Conservation (phyloP, 805 yeast species). For the Blastobotrys peoriensis region DNA sequence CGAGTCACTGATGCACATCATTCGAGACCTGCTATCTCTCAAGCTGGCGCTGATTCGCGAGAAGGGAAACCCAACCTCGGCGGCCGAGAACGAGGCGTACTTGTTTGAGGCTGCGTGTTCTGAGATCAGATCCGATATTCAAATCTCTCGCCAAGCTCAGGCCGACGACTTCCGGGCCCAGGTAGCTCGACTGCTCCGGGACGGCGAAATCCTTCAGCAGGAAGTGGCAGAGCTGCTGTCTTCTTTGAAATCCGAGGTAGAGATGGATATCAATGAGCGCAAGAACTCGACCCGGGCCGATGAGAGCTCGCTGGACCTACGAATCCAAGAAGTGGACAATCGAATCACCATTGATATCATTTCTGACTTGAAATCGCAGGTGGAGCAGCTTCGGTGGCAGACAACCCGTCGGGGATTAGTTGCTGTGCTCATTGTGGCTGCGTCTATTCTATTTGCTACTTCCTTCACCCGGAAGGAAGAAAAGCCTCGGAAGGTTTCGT, state of each 20-base stretch:
- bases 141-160: constrained; percentile 63
- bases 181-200: constrained; percentile 64
- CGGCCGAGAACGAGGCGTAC: constrained; percentile 81
- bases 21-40: constrained; percentile 32
- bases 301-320: constrained; percentile 59
- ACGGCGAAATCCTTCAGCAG: constrained; percentile 66
- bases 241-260: constrained; percentile 65
- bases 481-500: constrained; percentile 18
- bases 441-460: constrained; percentile 52
- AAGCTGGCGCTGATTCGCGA: constrained; percentile 31
- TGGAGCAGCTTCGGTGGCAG: constrained; percentile 89
- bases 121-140: constrained; percentile 74
- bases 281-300: constrained; percentile 75
- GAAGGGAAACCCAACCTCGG: constrained; percentile 42
- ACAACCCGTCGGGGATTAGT: constrained; percentile 82
- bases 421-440: constrained; percentile 62
- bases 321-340: constrained; percentile 76
- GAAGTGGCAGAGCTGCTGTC: constrained; percentile 61
- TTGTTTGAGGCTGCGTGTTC: constrained; percentile 88
- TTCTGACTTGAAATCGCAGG: constrained; percentile 76
- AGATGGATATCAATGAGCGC: constrained; percentile 80
- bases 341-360: constrained; percentile 76
- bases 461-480: constrained; percentile 29
- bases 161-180: constrained; percentile 60
- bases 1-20: constrained; percentile 45